Evolutionary conservation across 2,329 filamentous ascomycete genomes (phyloP), one percentile per base, ranked within the genome.

Genomic region (Bipolaris bicolor): DNA sequence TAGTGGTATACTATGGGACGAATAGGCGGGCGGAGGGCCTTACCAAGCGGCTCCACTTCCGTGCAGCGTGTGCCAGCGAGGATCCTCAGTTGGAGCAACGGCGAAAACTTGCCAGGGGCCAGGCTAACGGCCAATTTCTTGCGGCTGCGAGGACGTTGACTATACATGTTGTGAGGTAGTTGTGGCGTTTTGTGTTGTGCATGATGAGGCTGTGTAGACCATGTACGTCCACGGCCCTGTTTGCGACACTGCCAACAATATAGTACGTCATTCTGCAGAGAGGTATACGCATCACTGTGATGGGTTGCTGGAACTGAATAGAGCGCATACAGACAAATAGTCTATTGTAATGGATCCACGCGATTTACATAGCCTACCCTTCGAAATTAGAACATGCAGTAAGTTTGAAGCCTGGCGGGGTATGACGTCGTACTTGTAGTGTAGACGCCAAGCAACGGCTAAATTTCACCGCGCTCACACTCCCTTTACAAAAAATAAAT

Each of bases 1-100:
- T 50, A 20, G 29, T 16, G 15, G 39, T 37, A 16, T 50, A 31
- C 31, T 16, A 50, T 5, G 5, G 24, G 39, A 18, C 52, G 20
- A 50, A 49, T 55, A 33, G 29, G 22, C 29, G 41, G 52, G 16
- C 31, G 39, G 31, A 41, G 39, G n/a, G 36, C 31, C 11, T 33
- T 50, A 31, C 13, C 13, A 37, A 33, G 52, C 31, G n/a, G 18
- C 22, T 18, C 46, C 39, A 51, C 46, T 31, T 3, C 26, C 24
- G 4, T 50, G 39, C 52, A 44, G 37, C 37, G 24, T 26, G 15
- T 20, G 18, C 45, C 33, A 33, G 45, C 18, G 15, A 37, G 33
- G 37, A 48, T 48, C 7, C 5, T 9, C 33, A 11, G 33, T 5
- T 20, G 2, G 13, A 24, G 18, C 11, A 15, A 47, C 44, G 31